Conservation (phyloP, 108 stramenopile genomes). For the Pseudonitzschia pungens region DNA sequence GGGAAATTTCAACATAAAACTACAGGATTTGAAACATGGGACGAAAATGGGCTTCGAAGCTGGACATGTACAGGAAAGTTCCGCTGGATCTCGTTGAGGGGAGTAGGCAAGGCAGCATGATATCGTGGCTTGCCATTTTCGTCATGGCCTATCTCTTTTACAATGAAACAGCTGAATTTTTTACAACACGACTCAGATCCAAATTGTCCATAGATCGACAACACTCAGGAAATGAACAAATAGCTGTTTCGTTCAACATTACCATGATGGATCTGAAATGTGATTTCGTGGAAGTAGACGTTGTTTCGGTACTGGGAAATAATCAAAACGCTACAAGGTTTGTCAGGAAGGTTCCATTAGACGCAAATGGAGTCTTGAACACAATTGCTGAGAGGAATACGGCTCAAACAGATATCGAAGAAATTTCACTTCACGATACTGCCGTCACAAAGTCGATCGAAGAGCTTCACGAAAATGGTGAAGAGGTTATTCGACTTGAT, state of each 20-base stretch:
- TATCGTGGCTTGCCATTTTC: constrained; percentile 65
- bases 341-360: constrained; percentile 87
- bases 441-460: constrained; percentile 75
- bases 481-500: constrained; percentile 71
- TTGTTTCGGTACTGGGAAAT: constrained; percentile 76
- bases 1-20: neutral
- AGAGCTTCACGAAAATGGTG: constrained; percentile 79
- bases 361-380: constrained; percentile 71
- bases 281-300: constrained; percentile 81
- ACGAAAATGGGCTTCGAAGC: constrained; percentile 42
- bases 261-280: constrained; percentile 91
- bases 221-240: constrained; percentile 31
- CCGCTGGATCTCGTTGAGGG: constrained; percentile 77
- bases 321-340: constrained; percentile 92
- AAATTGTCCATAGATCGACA: constrained; percentile 28
- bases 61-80: constrained; percentile 87
- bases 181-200: constrained; percentile 46
- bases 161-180: constrained; percentile 85
- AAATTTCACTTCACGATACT: constrained; percentile 58
- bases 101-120: constrained; percentile 63
- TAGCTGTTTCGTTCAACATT: constrained; percentile 88
- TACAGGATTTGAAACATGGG: constrained; percentile 7
- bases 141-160: constrained; percentile 71
- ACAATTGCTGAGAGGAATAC: constrained; percentile 45
- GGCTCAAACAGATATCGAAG: constrained; percentile 59